Evolutionary conservation across 768 basidiomycete genomes (phyloP), one percentile per base, ranked within the genome.

Genomic region (Phaeotremella fagi): DNA sequence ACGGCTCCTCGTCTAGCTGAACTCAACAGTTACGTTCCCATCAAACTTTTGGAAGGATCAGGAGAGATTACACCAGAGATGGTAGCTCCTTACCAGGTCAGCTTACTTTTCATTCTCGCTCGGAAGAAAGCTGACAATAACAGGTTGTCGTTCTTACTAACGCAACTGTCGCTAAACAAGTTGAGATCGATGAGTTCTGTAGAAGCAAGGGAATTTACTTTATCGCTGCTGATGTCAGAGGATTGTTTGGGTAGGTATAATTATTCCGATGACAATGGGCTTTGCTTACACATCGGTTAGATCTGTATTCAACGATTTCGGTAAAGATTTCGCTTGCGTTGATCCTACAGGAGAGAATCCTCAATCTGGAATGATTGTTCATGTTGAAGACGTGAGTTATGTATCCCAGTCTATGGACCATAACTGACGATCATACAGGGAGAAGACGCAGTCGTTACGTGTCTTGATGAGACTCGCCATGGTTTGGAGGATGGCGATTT

Each of bases 401-500:
- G 27, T 3, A 15, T 22, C 24, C 20, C 11, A 24, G 5, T 28
- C 22, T 12, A 31, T 26, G 16, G 12, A 15, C 12, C 6, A 58
- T 9, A 25, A 3, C 50, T 65, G 31, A 60, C 36, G 18, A 27
- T 27, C 2, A 22, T 41, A n/a, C 55, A 94, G 90, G 86, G 84
- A 55, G 78, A 80, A 41, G 90, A 95, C 48, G 92, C 86, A n/a
- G 76, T 98, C 20, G 94, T 98, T 5, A 95, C 94, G 11, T 95
- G 91, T 72, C 78, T 97, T 54, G 95, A 99, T 62, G 95, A 99
- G 78, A 87, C 94, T 11, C 83, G 95, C 54, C 95, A 98, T 73
- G 95, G 95, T 18, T 81, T 99, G n/a, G 91, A 97, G 73, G 95
- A 98, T 72, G 95, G 95, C 15, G 90, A 98, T 70, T 98, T 85